These are phyloP conservation scores for Chlamydomonas asymmetrica DNA, from an alignment of 139 green algal species.

Conservation along the genomic window DNA sequence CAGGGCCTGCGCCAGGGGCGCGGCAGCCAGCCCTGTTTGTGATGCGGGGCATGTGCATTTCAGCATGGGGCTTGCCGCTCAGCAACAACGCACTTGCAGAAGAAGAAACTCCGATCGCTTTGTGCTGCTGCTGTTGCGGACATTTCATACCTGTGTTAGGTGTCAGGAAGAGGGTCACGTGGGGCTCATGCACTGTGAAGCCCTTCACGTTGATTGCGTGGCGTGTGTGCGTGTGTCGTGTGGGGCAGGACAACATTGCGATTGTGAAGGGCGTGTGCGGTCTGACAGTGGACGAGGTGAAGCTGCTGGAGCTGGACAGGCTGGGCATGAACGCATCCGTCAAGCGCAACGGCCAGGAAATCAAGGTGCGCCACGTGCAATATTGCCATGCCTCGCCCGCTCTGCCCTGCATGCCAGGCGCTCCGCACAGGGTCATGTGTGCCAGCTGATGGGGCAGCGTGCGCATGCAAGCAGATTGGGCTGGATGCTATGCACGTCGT, in stretches of 20 bases:
- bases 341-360: slow-evolving; percentile 11
- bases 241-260: slow-evolving; percentile 35
- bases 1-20: no score
- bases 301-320: slow-evolving; percentile 70
- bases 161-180: no score
- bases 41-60: no score
- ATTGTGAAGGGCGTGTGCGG: slow-evolving; percentile 65
- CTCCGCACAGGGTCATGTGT: neutral
- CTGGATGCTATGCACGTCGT: neutral
- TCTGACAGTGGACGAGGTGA: slow-evolving; percentile 53
- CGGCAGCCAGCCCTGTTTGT: no score
- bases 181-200: no score
- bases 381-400: neutral
- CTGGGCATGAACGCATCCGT: slow-evolving; percentile 60
- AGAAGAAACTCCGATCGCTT: no score
- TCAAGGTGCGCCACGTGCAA: slow-evolving; percentile 18
- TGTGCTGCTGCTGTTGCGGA: neutral
- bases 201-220: no score
- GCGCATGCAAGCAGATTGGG: neutral
- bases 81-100: no score
- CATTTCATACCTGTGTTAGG: no score
- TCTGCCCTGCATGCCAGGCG: neutral
- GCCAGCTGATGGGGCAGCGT: neutral
- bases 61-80: no score
- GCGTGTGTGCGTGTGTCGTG: neutral